phyloP scores from a whole-genome alignment of 805 yeast genomes.

The Blastobotrys robertii region DNA sequence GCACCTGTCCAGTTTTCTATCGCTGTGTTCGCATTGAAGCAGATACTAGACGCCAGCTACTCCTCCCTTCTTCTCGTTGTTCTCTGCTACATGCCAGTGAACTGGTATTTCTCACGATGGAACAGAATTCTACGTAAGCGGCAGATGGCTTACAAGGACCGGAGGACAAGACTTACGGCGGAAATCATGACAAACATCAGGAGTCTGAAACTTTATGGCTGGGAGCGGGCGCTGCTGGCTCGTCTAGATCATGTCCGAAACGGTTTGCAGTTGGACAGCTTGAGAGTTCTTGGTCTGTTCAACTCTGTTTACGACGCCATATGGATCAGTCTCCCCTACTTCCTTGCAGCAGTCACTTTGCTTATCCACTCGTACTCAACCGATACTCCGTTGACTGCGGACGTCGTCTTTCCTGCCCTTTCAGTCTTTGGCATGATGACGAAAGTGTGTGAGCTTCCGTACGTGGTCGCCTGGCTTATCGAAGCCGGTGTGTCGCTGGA shows the following conservation, averaged over 20 bases:
- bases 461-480: conserved; percentile 75
- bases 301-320: conserved; percentile 51
- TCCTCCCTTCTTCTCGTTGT: no score
- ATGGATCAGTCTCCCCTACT: conserved; percentile 81
- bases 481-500: conserved; percentile 58
- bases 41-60: no score
- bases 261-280: conserved; percentile 55
- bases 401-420: conserved; percentile 66
- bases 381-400: conserved; percentile 69
- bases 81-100: conserved; percentile 72
- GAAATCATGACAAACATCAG: conserved; percentile 88
- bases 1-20: conserved; percentile 84
- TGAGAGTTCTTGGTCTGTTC: conserved; percentile 75
- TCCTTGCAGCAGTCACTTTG: conserved; percentile 88
- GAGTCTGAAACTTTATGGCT: conserved; percentile 73
- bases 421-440: conserved; percentile 62
- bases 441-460: conserved; percentile 89
- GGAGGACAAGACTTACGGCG: conserved; percentile 66
- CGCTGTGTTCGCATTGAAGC: conserved; percentile 67
- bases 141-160: conserved; percentile 82
- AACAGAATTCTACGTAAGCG: conserved; percentile 54
- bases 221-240: conserved; percentile 70
- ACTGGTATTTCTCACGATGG: conserved; percentile 37
- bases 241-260: conserved; percentile 45
- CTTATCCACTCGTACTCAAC: conserved; percentile 62